These are phyloP conservation scores for Quercus variabilis DNA, from an alignment of 306 rosid species.

Conservation along the genomic window DNA sequence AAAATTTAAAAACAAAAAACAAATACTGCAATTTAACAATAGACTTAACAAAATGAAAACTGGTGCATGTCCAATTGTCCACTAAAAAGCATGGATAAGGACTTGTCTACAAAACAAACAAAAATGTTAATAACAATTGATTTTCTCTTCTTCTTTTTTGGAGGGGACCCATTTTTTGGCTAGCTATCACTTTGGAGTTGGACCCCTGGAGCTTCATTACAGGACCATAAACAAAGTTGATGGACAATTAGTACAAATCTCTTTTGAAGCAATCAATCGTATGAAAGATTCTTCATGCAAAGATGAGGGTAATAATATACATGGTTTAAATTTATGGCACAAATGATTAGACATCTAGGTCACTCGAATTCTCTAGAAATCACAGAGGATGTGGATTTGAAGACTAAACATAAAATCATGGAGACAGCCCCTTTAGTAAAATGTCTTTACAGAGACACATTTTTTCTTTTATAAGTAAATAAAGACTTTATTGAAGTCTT, in stretches of 20 bases:
- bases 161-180: neutral
- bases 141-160: neutral
- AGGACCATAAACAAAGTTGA: neutral
- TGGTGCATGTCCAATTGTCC: neutral
- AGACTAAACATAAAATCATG: too few species aligned
- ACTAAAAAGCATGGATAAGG: neutral
- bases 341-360: too few species aligned
- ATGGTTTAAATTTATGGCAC: too few species aligned
- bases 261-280: neutral
- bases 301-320: too few species aligned
- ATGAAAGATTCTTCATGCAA: neutral
- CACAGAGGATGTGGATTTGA: too few species aligned
- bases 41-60: neutral
- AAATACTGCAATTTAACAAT: neutral
- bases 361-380: too few species aligned
- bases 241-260: neutral
- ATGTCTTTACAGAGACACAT: too few species aligned
- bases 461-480: too few species aligned
- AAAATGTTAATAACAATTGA: neutral
- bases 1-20: neutral
- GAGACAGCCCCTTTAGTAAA: too few species aligned
- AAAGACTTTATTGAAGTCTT: too few species aligned
- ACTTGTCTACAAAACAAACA: neutral
- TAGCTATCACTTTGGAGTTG: neutral
- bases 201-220: neutral